A percentile compares a stretch with the other conserved stretches of the same genome.
Conservation (phyloP, 2,329 filamentous ascomycete species). For the Verticillium zaregamsianum region DNA sequence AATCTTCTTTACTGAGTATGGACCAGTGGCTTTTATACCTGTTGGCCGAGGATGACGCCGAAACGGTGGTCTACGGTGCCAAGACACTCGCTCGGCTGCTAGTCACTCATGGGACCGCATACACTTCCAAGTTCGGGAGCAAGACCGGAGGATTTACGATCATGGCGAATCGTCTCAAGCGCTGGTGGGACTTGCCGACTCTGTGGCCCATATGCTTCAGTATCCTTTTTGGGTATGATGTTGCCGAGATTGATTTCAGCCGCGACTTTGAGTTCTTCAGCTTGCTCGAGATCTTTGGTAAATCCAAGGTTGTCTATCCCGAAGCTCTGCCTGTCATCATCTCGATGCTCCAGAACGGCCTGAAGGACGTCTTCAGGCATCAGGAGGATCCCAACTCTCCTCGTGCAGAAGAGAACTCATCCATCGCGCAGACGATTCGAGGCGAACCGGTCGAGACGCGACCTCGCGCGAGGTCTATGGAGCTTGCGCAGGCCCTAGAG, state of each 20-base stretch:
- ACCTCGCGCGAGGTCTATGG: slow-evolving; percentile 59
- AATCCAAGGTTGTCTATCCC: slow-evolving; percentile 64
- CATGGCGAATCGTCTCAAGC: slow-evolving; percentile 74
- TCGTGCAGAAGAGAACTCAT: slow-evolving; percentile 1
- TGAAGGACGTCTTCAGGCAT: slow-evolving; percentile 65
- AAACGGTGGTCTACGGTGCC: slow-evolving; percentile 74
- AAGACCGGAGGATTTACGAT: slow-evolving; percentile 87
- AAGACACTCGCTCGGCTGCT: slow-evolving; percentile 82
- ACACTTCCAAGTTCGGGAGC: slow-evolving; percentile 76
- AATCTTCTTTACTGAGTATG: slow-evolving; percentile 16
- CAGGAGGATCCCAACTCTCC: slow-evolving; percentile 58
- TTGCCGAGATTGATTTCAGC: slow-evolving; percentile 69
- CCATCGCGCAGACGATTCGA: slow-evolving; percentile 9
- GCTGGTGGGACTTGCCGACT: slow-evolving; percentile 83
- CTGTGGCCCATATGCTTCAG: slow-evolving; percentile 88
- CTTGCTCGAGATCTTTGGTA: slow-evolving; percentile 70
- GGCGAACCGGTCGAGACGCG: slow-evolving; percentile 24
- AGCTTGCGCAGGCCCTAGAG: slow-evolving; percentile 57
- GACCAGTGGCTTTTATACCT: slow-evolving; percentile 84
- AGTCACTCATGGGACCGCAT: slow-evolving; percentile 74
- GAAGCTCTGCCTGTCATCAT: slow-evolving; percentile 78
- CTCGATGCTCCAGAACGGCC: slow-evolving; percentile 80
- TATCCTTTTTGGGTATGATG: slow-evolving; percentile 80
- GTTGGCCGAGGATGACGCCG: slow-evolving; percentile 78
- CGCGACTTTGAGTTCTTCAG: slow-evolving; percentile 69